Conservation (phyloP, 2,329 filamentous ascomycete species). For the Sarocladium kiliense region DNA sequence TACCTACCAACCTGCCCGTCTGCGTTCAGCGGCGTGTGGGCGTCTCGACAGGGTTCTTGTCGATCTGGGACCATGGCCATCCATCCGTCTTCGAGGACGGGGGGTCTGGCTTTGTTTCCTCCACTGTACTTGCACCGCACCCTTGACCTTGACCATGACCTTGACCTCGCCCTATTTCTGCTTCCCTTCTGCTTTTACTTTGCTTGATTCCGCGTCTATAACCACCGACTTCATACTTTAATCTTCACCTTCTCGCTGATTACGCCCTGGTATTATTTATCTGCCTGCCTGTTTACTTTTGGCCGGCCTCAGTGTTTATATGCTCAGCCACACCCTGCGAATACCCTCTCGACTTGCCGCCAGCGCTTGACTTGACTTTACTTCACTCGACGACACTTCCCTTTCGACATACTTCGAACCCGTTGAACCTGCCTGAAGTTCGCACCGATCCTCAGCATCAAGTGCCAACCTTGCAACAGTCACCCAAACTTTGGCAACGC, state of each 20-base stretch:
- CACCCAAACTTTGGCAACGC: neutral
- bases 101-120: neutral
- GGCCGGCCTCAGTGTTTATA: neutral
- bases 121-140: no score
- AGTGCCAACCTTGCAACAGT: neutral
- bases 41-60: constrained; percentile 7
- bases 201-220: neutral
- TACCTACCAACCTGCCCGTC: neutral
- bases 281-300: neutral
- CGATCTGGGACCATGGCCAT: neutral
- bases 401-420: neutral
- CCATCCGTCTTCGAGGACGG: neutral
- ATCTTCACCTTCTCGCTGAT: neutral
- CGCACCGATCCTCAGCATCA: neutral
- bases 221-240: neutral
- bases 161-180: neutral
- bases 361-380: neutral
- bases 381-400: neutral
- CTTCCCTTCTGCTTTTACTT: neutral
- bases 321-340: neutral
- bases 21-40: constrained; percentile 6
- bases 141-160: no score
- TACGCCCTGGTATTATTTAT: neutral
- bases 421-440: neutral
- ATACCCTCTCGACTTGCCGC: neutral